Conservation (phyloP, 495 filamentous ascomycete genomes). For the Copromyces sp. region DNA sequence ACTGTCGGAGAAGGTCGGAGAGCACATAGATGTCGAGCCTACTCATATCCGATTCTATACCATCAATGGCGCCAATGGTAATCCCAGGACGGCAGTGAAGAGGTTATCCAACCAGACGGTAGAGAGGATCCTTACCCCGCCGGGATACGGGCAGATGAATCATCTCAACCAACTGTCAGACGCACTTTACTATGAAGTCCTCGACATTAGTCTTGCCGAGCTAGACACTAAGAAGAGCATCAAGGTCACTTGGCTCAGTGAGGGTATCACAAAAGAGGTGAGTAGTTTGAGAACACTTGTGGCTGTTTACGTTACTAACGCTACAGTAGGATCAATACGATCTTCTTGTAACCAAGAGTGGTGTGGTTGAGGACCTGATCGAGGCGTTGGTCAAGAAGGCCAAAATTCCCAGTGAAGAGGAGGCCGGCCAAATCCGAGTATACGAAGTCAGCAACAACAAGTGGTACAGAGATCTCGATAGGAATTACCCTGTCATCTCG, state of each 20-base stretch:
- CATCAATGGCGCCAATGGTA: slow-evolving; percentile 61
- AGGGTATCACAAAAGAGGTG: slow-evolving; percentile 86
- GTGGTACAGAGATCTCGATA: slow-evolving; percentile 61
- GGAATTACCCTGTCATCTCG: slow-evolving; percentile 53
- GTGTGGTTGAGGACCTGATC: slow-evolving; percentile 65
- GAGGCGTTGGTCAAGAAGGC: slow-evolving; percentile 66
- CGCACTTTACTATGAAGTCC: slow-evolving; percentile 76
- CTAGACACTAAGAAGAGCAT: slow-evolving; percentile 80
- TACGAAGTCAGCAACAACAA: slow-evolving; percentile 73
- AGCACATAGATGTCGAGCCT: slow-evolving; percentile 63
- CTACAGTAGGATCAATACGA: slow-evolving; percentile 57
- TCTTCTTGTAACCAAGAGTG: slow-evolving; percentile 74
- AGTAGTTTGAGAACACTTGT: slow-evolving; percentile 73
- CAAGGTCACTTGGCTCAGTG: slow-evolving; percentile 73
- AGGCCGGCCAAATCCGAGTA: slow-evolving; percentile 54
- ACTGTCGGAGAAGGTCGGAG: slow-evolving; percentile 74
- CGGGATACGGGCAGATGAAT: slow-evolving; percentile 39
- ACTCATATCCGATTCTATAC: slow-evolving; percentile 88
- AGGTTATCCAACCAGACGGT: slow-evolving; percentile 55
- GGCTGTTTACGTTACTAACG: slow-evolving; percentile 22
- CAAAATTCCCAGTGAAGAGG: slow-evolving; percentile 60
- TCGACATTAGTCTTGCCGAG: slow-evolving; percentile 90
- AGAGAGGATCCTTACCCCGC: slow-evolving; percentile 57
- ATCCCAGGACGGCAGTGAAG: slow-evolving; percentile 66
- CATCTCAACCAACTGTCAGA: slow-evolving; percentile 61